Percentiles rank a stretch among this genome's conserved stretches.
phyloP scores from a whole-genome alignment of 257 asterid genomes.

The Scutellaria barbata region DNA sequence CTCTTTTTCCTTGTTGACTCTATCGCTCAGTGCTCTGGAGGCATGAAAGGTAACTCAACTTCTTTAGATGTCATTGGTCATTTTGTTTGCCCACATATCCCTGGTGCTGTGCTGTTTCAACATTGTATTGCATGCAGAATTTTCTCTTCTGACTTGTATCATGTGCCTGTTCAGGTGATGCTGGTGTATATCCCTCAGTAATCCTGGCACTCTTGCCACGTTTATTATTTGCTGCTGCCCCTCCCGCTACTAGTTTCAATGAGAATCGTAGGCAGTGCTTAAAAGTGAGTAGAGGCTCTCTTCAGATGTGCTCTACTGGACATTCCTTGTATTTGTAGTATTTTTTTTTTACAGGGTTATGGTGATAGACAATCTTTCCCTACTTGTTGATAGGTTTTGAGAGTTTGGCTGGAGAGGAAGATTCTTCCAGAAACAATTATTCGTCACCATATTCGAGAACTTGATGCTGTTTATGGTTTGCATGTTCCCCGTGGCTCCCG shows the following conservation, averaged over 20 bases:
- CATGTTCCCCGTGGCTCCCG: constrained; percentile 64
- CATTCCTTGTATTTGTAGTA: neutral
- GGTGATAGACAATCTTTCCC: constrained; percentile 27
- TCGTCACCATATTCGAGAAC: constrained; percentile 83
- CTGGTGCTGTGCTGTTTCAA: neutral
- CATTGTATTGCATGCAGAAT: neutral
- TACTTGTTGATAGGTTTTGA: constrained; percentile 71
- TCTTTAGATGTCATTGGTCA: constrained; percentile 19
- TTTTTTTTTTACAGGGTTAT: constrained; percentile 17
- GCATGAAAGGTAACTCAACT: constrained; percentile 63
- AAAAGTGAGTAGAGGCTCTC: constrained; percentile 59
- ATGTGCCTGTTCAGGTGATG: constrained; percentile 62
- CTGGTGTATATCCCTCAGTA: constrained; percentile 74
- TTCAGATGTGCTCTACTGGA: constrained; percentile 22
- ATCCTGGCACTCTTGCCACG: constrained; percentile 77
- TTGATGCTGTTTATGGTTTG: constrained; percentile 64
- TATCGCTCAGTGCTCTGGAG: constrained; percentile 73
- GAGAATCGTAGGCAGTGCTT: constrained; percentile 93
- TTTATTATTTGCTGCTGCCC: constrained; percentile 85
- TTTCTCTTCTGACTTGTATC: constrained; percentile 25
- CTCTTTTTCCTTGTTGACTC: constrained; percentile 94
- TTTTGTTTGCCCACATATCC: constrained; percentile 3
- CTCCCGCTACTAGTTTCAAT: constrained; percentile 68
- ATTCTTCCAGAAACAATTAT: constrained; percentile 81
- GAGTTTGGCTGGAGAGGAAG: constrained; percentile 91